Percentiles rank a stretch among this genome's conserved stretches.
Conservation (phyloP, 2,329 filamentous ascomycete species). For the Nigrograna mackinnonii region DNA sequence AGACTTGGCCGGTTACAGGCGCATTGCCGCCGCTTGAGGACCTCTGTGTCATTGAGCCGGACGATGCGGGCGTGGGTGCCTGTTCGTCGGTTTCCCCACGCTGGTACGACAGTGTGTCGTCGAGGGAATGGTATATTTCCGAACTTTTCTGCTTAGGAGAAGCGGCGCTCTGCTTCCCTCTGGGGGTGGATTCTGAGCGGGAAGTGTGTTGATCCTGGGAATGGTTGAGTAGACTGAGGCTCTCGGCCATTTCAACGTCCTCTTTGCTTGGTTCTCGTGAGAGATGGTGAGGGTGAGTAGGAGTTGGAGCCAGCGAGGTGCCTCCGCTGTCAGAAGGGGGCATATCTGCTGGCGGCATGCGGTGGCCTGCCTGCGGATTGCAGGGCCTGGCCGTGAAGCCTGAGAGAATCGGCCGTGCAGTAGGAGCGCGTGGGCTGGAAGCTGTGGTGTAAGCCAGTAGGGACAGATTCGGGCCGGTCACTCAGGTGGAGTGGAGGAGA, state of each 20-base stretch:
- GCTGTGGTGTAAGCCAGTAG: no score
- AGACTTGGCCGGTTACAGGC: conserved; percentile 65
- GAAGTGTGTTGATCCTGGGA: conserved; percentile 39
- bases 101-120: conserved; percentile 38
- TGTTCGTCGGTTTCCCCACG: conserved; percentile 18
- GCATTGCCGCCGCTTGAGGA: conserved; percentile 27
- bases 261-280: conserved; percentile 51
- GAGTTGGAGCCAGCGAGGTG: conserved; percentile 40
- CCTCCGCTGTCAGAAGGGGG: conserved; percentile 33
- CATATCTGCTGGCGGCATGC: conserved; percentile 21
- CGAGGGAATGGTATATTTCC: conserved; percentile 45
- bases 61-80: conserved; percentile 22
- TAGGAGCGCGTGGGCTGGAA: no score
- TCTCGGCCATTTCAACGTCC: conserved; percentile 54
- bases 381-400: no score
- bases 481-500: no score
- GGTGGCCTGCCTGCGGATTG: neutral
- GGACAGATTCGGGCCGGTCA: no score
- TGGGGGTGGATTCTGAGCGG: conserved; percentile 18
- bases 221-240: conserved; percentile 49
- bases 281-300: conserved; percentile 41
- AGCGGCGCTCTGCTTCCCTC: conserved; percentile 19
- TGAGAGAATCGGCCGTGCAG: no score
- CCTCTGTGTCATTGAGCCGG: conserved; percentile 20
- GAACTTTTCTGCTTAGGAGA: conserved; percentile 23